A percentile compares a stretch with the other conserved stretches of the same genome.
Evolutionary conservation across 2,329 filamentous ascomycete species (phyloP).

Genomic region (Aureobasidium lini): DNA sequence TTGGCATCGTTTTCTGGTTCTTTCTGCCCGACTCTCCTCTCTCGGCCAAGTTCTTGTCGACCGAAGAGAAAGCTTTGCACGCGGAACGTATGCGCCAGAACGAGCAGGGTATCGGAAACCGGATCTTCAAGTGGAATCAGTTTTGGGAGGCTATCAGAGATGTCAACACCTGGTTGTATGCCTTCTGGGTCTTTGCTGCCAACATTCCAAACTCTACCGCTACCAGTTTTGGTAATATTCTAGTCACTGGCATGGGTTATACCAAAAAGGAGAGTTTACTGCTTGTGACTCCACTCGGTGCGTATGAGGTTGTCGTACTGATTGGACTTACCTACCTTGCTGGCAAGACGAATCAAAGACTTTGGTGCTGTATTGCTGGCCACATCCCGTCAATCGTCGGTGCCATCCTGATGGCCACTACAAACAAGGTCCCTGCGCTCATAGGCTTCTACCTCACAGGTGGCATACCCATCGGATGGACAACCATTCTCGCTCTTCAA

Average conservation of each 20-base stretch:
- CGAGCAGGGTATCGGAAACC: neutral
- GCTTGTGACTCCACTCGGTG: neutral
- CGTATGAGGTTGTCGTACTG: neutral
- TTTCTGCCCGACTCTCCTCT: neutral
- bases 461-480: neutral
- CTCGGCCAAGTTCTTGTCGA: neutral
- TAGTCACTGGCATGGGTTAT: neutral
- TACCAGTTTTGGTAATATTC: neutral
- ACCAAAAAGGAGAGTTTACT: neutral
- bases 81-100: neutral
- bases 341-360: neutral
- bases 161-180: neutral
- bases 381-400: neutral
- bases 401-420: neutral
- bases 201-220: neutral
- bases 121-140: neutral
- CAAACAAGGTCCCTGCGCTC: neutral
- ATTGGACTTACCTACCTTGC: neutral
- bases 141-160: neutral
- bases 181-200: neutral
- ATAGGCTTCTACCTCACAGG: neutral
- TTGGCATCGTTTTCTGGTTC: neutral
- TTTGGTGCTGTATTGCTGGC: neutral
- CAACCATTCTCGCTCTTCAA: conserved; percentile 20
- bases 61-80: neutral